Conservation (phyloP, 306 rosid genomes). For the Pyrus bretschneideri region DNA sequence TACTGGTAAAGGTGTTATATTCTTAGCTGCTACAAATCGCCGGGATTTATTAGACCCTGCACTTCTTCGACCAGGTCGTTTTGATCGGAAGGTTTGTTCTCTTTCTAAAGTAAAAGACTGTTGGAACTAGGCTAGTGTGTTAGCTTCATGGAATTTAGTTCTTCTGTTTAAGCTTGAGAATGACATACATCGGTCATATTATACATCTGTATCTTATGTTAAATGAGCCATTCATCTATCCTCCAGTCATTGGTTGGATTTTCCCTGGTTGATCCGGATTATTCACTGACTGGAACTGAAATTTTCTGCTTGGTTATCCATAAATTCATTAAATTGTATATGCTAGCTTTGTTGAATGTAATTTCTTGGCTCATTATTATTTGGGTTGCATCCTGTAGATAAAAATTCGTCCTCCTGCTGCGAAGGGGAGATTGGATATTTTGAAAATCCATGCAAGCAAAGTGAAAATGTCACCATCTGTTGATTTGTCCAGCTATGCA, state of each 20-base stretch:
- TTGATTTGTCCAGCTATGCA: conserved; percentile 81
- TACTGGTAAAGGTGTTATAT: conserved; percentile 98
- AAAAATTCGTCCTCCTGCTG: conserved; percentile 74
- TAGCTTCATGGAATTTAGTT: conserved; percentile 11
- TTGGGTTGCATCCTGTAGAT: conserved; percentile 50
- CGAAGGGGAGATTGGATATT: conserved; percentile 84
- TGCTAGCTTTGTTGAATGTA: not conserved
- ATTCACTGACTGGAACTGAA: not conserved
- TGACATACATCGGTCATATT: not conserved
- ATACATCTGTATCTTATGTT: not conserved
- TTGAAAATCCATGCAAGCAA: conserved; percentile 87
- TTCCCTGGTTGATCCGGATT: not conserved
- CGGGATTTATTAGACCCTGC: conserved; percentile 97
- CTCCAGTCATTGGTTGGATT: not conserved
- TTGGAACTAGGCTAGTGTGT: not conserved
- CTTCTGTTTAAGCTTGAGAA: conserved; percentile 8
- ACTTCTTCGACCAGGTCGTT: conserved; percentile 98
- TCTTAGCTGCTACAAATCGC: conserved; percentile 96
- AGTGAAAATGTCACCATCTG: conserved; percentile 87
- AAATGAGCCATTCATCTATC: not conserved
- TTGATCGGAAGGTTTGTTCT: conserved; percentile 91
- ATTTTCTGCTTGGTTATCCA: conserved; percentile 17
- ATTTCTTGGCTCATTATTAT: conserved; percentile 4
- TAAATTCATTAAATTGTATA: conserved; percentile 8
- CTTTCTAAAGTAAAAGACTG: conserved; percentile 2